Evolutionary conservation across 2,329 filamentous ascomycete genomes (phyloP).

Genomic region (Fusarium sulawesiense): DNA sequence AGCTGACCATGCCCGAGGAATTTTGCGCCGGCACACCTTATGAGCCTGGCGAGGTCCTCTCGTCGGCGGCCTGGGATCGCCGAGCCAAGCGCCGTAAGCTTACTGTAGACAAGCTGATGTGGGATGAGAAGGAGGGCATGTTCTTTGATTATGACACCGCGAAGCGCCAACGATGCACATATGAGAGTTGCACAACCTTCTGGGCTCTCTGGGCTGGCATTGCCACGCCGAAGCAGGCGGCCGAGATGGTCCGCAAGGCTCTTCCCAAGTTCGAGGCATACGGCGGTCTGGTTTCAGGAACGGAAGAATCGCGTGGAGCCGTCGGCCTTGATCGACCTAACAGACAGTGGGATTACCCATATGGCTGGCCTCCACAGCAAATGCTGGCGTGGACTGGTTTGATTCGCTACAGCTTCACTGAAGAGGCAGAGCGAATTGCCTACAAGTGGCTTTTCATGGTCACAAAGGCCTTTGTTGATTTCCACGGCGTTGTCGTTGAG

Average conservation of each 20-base stretch:
- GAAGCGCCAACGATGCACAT: slow-evolving; percentile 81
- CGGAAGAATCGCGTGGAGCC: slow-evolving; percentile 85
- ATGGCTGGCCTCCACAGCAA: slow-evolving; percentile 98
- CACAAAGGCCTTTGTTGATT: slow-evolving; percentile 97
- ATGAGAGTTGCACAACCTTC: slow-evolving; percentile 93
- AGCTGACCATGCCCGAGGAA: slow-evolving; percentile 81
- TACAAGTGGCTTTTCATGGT: slow-evolving; percentile 99
- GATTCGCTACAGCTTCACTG: slow-evolving; percentile 88
- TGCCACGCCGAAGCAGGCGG: slow-evolving; percentile 86
- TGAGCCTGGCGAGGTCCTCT: slow-evolving; percentile 76
- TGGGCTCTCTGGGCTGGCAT: slow-evolving; percentile 98
- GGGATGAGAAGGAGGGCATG: slow-evolving; percentile 93
- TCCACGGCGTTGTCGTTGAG: slow-evolving; percentile 97
- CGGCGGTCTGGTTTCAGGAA: slow-evolving; percentile 89
- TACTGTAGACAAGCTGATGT: slow-evolving; percentile 91
- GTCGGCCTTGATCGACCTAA: slow-evolving; percentile 87
- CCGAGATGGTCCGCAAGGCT: slow-evolving; percentile 80
- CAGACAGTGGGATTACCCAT: slow-evolving; percentile 98
- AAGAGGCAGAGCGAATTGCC: slow-evolving; percentile 87
- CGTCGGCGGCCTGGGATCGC: slow-evolving; percentile 90
- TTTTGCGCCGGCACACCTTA: slow-evolving; percentile 77
- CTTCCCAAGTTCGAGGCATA: slow-evolving; percentile 89
- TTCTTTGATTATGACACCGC: slow-evolving; percentile 97
- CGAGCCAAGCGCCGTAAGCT: slow-evolving; percentile 85
- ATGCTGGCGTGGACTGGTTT: slow-evolving; percentile 97